Conservation (phyloP, 179 eudicot species). For the Actinidia polygama region DNA sequence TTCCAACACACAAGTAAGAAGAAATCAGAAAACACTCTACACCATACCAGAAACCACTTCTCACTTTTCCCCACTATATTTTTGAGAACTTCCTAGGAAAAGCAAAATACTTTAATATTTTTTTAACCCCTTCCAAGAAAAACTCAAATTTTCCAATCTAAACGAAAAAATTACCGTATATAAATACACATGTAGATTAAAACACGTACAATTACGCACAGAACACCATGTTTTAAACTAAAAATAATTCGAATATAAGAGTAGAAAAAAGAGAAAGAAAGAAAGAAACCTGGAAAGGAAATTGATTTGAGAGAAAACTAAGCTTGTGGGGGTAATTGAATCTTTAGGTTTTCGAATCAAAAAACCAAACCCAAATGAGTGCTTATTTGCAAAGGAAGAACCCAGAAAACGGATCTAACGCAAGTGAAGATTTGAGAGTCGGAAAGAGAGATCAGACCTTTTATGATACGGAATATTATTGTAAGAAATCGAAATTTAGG, state of each 20-base stretch:
- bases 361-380: neutral
- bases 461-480: neutral
- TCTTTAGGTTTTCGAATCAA: neutral
- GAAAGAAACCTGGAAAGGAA: neutral
- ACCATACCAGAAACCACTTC: neutral
- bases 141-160: neutral
- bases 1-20: neutral
- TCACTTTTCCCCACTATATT: neutral
- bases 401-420: neutral
- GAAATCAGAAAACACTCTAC: neutral
- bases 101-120: neutral
- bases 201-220: no score
- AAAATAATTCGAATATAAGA: no score
- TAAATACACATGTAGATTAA: no score
- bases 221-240: no score
- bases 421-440: neutral
- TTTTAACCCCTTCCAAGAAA: neutral
- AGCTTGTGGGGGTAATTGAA: neutral
- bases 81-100: neutral
- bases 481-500: slow-evolving; percentile 10
- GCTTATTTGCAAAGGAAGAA: neutral
- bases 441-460: slow-evolving; percentile 16
- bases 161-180: no score
- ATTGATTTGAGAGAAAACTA: neutral
- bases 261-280: neutral